These are phyloP conservation scores for Ceratonia siliqua DNA, from an alignment of 306 rosid species.

Conservation along the genomic window DNA sequence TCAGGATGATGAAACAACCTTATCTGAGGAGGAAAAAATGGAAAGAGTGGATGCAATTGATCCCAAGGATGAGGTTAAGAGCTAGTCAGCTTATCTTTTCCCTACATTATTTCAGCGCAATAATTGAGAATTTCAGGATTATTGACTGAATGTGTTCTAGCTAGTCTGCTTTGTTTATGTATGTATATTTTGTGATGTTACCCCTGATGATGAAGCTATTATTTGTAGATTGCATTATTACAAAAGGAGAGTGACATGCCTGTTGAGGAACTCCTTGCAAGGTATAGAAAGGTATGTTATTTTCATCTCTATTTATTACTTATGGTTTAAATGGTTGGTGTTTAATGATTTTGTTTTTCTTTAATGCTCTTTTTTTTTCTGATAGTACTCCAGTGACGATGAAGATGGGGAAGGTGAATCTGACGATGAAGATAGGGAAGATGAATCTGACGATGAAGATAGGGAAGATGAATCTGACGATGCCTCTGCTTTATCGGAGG, in stretches of 20 bases:
- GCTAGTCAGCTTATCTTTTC: constrained; percentile 31
- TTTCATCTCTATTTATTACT: constrained; percentile 39
- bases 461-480: constrained; percentile 59
- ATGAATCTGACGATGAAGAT: constrained; percentile 54
- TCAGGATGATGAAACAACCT: constrained; percentile 96
- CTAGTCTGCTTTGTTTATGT: constrained; percentile 16
- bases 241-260: constrained; percentile 91
- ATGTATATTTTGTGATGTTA: not conserved
- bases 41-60: constrained; percentile 62
- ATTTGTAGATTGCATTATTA: constrained; percentile 74
- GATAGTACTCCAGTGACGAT: constrained; percentile 50
- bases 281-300: constrained; percentile 88
- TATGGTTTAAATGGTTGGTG: constrained; percentile 18
- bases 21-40: constrained; percentile 92
- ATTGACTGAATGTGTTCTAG: not conserved
- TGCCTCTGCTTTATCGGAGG: constrained; percentile 70
- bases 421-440: constrained; percentile 58
- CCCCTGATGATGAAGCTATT: constrained; percentile 32
- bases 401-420: constrained; percentile 58
- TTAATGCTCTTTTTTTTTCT: constrained; percentile 29
- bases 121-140: constrained; percentile 13
- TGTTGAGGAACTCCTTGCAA: constrained; percentile 89
- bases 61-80: constrained; percentile 77
- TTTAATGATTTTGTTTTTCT: constrained; percentile 15
- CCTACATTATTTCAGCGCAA: constrained; percentile 3